Base-by-base conservation (phyloP, 2,329 filamentous ascomycete genomes). In the Beauveria sp. region DNA sequence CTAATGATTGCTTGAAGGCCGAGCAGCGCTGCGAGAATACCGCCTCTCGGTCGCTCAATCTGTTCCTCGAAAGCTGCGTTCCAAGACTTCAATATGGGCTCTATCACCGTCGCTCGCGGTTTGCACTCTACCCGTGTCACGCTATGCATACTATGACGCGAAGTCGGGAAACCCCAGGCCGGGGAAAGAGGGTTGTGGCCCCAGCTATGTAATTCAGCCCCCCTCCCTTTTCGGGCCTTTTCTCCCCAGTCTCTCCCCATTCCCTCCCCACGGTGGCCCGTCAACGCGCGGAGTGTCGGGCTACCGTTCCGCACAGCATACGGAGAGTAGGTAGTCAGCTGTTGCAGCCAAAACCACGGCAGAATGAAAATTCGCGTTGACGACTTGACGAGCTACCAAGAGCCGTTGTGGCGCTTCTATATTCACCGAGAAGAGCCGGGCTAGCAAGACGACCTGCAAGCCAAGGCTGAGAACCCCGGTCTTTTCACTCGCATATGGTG, bases 161-260 rank as follows among this genome's bases (percentile, higher is more conserved):
- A 49, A 50, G 49, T 31, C 10, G n/a, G 18, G 5, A 20, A 49
- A 22, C 26, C 42, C 49, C 49, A 9, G 22, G 48, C 26, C 22
- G 43, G 34, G 46, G 31, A 48, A 54, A 48, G 18, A 46, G n/a
- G 3, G 40, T 14, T 48, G 16, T 20, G 7, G 43, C n/a, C 49
- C 22, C 31, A 9, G 16, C 22, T 16, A n/a, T 49, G 22, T 45
- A 49, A 20, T 53, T 38, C n/a, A 40, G 4, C 12, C 50, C 12
- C 50, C 50, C 49, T 42, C 12, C 38, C 50, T 34, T 51, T 61
- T 61, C 59, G 59, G 59, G 50, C 59, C 59, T 53, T 61, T 38
- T 61, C 52, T 61, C 59, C 50, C 59, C 59, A 52, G 14, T 14
- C 31, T 34, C 31, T 34, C 31, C 31, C 31, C 31, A 12, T 53